Evolutionary conservation across 2,329 filamentous ascomycete species (phyloP).

Genomic region (Apiospora pterosperma): DNA sequence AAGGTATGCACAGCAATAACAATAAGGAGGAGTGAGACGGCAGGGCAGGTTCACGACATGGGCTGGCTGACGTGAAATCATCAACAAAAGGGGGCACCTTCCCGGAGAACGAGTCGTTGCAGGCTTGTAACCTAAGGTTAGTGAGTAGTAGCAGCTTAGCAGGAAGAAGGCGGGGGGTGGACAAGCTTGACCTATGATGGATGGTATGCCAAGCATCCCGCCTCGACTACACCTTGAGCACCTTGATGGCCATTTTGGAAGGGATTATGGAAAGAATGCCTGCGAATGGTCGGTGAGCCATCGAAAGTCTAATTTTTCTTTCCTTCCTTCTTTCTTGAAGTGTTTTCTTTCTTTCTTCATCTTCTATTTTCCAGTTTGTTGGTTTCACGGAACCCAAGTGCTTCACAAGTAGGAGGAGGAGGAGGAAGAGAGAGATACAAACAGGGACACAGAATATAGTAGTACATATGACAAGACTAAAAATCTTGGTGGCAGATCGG

Average conservation of each 20-base stretch:
- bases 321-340: no score
- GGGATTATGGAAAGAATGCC: neutral
- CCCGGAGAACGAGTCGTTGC: neutral
- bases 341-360: neutral
- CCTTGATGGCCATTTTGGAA: neutral
- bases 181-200: neutral
- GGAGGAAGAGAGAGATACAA: neutral
- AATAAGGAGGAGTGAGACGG: neutral
- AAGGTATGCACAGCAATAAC: neutral
- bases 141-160: no score
- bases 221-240: neutral
- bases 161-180: neutral
- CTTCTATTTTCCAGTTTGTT: neutral
- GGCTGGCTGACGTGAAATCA: neutral
- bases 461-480: no score
- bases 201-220: conserved; percentile 2
- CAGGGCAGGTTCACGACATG: neutral
- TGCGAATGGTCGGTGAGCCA: neutral
- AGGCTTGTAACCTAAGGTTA: neutral
- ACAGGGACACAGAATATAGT: no score
- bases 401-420: neutral
- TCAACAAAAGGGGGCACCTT: neutral
- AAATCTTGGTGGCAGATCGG: neutral
- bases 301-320: no score
- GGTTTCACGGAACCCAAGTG: no score